These are phyloP conservation scores for Penicillium sp. DNA, from an alignment of 2,329 filamentous ascomycete genomes.

Conservation along the genomic window DNA sequence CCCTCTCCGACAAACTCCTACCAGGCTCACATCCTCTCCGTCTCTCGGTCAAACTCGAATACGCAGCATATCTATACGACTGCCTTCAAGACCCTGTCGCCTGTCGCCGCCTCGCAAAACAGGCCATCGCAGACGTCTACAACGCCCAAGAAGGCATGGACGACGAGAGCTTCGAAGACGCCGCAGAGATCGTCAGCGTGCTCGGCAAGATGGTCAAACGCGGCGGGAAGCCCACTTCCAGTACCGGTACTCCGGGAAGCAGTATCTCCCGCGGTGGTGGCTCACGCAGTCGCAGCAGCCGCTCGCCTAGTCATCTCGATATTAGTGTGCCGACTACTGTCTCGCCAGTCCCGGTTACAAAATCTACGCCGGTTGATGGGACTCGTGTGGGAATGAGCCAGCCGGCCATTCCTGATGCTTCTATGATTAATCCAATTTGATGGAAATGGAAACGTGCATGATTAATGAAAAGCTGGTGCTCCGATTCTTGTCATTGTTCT, in stretches of 20 bases:
- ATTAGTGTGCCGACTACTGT: constrained; percentile 25
- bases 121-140: constrained; percentile 87
- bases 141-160: constrained; percentile 89
- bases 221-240: constrained; percentile 48
- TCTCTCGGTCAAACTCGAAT: constrained; percentile 87
- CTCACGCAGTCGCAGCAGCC: constrained; percentile 36
- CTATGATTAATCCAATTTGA: constrained; percentile 40
- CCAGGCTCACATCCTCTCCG: constrained; percentile 88
- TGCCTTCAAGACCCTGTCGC: constrained; percentile 79
- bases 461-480: constrained; percentile 7
- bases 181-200: constrained; percentile 81
- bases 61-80: constrained; percentile 89
- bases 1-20: constrained; percentile 71
- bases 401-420: constrained; percentile 32
- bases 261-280: constrained; percentile 29
- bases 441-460: constrained; percentile 7
- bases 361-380: constrained; percentile 13
- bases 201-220: constrained; percentile 87
- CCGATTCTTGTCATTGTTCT: not conserved
- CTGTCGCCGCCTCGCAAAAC: constrained; percentile 73
- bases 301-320: constrained; percentile 24
- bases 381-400: not conserved
- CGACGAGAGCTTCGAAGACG: constrained; percentile 91
- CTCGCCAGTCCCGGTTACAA: constrained; percentile 22
- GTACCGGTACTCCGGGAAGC: constrained; percentile 28